Evolutionary conservation across 2,329 filamentous ascomycete species (phyloP), one percentile per base, ranked within the genome.

Genomic region (Epichloe uncinata): DNA sequence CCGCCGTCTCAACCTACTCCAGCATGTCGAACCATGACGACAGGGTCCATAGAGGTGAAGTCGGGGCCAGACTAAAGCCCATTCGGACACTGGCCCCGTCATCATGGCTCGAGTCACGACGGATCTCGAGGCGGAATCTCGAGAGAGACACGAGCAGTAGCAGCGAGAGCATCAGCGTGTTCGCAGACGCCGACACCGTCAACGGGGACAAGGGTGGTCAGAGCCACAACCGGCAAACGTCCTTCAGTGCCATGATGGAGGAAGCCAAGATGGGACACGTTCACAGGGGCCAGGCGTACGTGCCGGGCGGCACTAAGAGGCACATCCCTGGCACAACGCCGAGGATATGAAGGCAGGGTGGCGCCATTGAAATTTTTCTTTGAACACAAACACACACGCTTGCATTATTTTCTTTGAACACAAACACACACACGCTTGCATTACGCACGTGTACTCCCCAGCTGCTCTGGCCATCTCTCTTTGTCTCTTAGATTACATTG

Each of bases 171-270:
- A 77, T 78, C 60, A 72, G 74, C 53, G 66, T 79, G 9, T 77
- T 75, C 51, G 72, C 72, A 1, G 74, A 77, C 54, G 69, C 71
- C 18, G 61, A 64, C 45, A 72, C 68, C 1, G 66, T 72, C 20
- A 34, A 20, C 37, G 47, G 51, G 42, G 47, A 37, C 37, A 48
- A 37, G 6, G 8, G 7, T 34, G 5, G 34, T 11, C 41, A 40
- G 12, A 41, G n/a, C 15, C 34, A 64, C 49, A 58, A 60, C 34
- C 63, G 66, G 36, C 58, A 63, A 54, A 76, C 77, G 1, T 75
- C 72, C 0, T 77, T 79, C 54, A 71, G 72, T n/a, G 70, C 73
- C 55, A 67, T 79, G 59, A 73, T 79, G 70, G 67, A 74, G 49
- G 63, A 69, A 52, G 73, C 71, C 2, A 66, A 69, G 18, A 60